phyloP scores from a whole-genome alignment of 306 rosid species.

The Sesbania bispinosa region DNA sequence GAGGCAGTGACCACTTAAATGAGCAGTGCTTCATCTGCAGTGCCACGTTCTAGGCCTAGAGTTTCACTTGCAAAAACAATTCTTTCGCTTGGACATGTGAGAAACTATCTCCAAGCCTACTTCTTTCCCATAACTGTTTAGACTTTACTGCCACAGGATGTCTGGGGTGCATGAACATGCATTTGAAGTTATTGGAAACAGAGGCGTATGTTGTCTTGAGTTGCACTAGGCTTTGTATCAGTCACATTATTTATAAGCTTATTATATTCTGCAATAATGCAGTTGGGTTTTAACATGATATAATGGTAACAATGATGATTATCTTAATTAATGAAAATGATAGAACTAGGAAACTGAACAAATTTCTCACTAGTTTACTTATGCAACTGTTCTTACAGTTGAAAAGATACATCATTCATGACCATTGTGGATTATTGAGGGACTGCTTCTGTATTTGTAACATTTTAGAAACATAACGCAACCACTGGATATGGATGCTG shows the following conservation, averaged over 20 bases:
- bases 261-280: background rate
- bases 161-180: background rate
- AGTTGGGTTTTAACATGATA: background rate
- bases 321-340: background rate
- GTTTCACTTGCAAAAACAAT: slow-evolving; percentile 2
- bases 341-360: background rate
- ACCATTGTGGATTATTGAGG: background rate
- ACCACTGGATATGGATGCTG: background rate
- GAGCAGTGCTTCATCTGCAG: slow-evolving; percentile 3
- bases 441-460: background rate
- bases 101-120: background rate
- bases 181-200: background rate
- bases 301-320: background rate
- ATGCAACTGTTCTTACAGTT: background rate
- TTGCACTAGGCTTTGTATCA: background rate
- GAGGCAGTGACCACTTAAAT: slow-evolving; percentile 38
- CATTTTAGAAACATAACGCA: background rate
- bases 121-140: background rate
- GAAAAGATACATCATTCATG: background rate
- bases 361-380: background rate
- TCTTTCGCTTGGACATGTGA: slow-evolving; percentile 25
- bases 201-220: background rate
- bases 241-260: background rate
- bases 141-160: background rate
- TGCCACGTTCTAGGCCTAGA: slow-evolving; percentile 2